These are phyloP conservation scores for Pseudogymnoascus sp. DNA, from an alignment of 2,329 filamentous ascomycete species.

Conservation along the genomic window DNA sequence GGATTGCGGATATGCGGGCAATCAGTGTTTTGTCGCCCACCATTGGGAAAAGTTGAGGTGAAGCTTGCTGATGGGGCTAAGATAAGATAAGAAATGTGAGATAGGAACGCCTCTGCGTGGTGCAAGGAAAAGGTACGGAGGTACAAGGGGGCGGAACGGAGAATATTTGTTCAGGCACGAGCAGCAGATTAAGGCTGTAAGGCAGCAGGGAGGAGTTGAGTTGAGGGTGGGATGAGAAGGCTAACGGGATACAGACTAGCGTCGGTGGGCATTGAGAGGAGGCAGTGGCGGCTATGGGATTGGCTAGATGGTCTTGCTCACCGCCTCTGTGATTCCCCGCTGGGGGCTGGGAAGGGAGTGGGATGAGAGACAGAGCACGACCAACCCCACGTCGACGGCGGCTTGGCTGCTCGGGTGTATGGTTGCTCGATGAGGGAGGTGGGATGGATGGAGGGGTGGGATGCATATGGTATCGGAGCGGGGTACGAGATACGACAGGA, in stretches of 20 bases:
- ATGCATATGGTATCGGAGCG: background rate
- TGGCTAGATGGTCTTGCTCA: background rate
- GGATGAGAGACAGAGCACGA: background rate
- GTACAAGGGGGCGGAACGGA: background rate
- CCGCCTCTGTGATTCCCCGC: background rate
- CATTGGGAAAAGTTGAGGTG: conserved; percentile 8
- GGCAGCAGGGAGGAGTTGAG: background rate
- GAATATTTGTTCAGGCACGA: background rate
- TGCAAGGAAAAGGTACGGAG: background rate
- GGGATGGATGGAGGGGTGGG: conserved; percentile 4
- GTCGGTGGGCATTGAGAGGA: background rate
- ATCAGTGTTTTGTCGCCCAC: background rate
- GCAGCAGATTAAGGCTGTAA: background rate
- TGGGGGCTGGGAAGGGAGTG: background rate
- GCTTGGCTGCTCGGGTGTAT: background rate
- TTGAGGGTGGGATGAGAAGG: background rate
- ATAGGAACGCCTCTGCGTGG: background rate
- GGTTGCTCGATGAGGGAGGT: background rate
- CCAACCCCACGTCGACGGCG: background rate
- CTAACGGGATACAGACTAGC: background rate
- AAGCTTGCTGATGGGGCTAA: conserved; percentile 5
- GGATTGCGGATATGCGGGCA: background rate
- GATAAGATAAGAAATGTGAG: conserved; percentile 1
- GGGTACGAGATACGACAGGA: background rate
- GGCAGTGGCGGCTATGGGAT: background rate